Base-by-base conservation (phyloP, 805 yeast genomes). In the Ogataea methylovora region DNA sequence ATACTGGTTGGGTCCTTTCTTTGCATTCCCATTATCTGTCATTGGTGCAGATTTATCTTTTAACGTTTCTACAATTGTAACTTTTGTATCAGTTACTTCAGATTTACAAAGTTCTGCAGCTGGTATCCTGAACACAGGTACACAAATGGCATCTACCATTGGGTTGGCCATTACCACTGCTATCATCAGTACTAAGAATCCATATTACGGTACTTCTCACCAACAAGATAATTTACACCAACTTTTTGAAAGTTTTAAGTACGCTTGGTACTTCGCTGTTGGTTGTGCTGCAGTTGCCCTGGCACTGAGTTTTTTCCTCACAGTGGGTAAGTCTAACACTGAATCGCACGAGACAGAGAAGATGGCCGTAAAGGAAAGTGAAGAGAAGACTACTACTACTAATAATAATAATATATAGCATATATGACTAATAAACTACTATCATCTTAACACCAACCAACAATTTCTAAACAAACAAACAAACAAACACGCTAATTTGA, bases 1-100 rank as follows among this genome's bases (percentile, higher is more conserved):
- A 5, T 66, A 63, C 46, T 66, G 67, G 67, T 51, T 61, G 6
- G 59, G 65, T n/a, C 62, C 68, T 4, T 61, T 66, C 35, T 60
- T 60, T 32, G 58, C 64, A 2, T 46, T 51, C 33, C 43, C 56
- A 15, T 27, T 60, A 14, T 43, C 49, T 4, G 63, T 60, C 12
- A 33, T 63, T n/a, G 69, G 70, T 5, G 66, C 67, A 2, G 71
- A 66, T 40, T 42, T 66, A 10, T 41, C 59, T 8, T 66, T 55
- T 42, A 66, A 66, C 36, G 65, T 66, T 5, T 58, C 56, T 30
- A 65, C 57, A 32, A 36, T 63, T 52, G 60, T 62, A 22, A 51
- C 67, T 2, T 43, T 62, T 22, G 47, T 55, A 5, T 42, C 63
- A 0, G 71, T 66, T 6, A 40, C 56, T 5, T 32, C 41, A 17